These are phyloP conservation scores for Stagonosporopsis rhizophila DNA, from an alignment of 2,329 filamentous ascomycete species.

Conservation along the genomic window DNA sequence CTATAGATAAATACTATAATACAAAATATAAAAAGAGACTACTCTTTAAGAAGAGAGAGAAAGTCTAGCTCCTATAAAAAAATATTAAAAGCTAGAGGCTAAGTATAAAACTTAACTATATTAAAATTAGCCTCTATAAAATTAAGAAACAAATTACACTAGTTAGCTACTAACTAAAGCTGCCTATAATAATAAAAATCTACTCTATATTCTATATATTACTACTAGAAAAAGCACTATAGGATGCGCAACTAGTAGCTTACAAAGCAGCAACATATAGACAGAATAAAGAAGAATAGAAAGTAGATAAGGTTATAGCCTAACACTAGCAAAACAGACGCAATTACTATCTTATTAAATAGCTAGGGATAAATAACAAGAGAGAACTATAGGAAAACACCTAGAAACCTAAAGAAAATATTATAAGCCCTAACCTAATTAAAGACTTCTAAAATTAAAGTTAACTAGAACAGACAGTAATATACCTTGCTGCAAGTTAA, in stretches of 20 bases:
- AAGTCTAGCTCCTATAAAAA: slow-evolving; percentile 14
- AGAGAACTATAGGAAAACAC: slow-evolving; percentile 9
- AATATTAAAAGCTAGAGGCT: slow-evolving; percentile 11
- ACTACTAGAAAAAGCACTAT: background rate
- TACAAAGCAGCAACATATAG: background rate
- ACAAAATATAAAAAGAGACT: slow-evolving; percentile 4
- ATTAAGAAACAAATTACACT: background rate
- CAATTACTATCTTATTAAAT: slow-evolving; percentile 11
- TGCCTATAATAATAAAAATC: background rate
- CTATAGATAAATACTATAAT: slow-evolving; percentile 17
- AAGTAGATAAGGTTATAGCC: background rate
- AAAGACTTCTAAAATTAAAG: slow-evolving; percentile 7
- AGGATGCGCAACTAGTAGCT: background rate
- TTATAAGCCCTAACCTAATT: slow-evolving; percentile 15
- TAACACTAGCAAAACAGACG: slow-evolving; percentile 3
- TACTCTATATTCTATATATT: background rate
- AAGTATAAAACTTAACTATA: background rate
- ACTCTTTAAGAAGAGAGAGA: slow-evolving; percentile 6
- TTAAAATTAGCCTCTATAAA: background rate
- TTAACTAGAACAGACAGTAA: background rate
- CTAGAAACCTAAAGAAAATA: slow-evolving; percentile 13
- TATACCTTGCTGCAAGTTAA: background rate
- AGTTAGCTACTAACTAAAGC: background rate
- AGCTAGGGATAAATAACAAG: slow-evolving; percentile 2
- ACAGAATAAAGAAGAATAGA: background rate